Base-by-base conservation (phyloP, 176 grass and related monocot species). In the Dendrocalamus sinicus region DNA sequence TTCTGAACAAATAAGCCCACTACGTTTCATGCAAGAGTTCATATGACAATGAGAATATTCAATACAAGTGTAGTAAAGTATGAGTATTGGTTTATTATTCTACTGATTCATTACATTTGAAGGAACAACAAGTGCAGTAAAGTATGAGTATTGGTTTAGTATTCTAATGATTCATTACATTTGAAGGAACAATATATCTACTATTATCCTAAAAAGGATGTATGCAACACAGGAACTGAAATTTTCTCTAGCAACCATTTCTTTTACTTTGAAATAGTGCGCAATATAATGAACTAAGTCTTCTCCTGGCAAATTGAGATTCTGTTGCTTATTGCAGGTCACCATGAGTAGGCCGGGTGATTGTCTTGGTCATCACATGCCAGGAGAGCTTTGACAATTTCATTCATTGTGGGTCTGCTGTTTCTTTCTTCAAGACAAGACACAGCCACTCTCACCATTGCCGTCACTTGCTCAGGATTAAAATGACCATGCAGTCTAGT, bases 401-500 rank as follows among this genome's bases (percentile, higher is more conserved):
- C 70, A 83, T 91, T 51, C 89, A 93, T 96, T 68, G 87, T 85
- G n/a, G 89, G 94, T 20, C 91, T 91, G 39, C 5, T 79, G 37
- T 86, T 89, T 78, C 77, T 88, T 64, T 93, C 89, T 89, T 88
- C 89, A 78, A 91, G 81, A 76, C 94, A 91, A 28, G 72, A 75
- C 64, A 69, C 39, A 47, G 89, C 83, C 65, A 89, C 73, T 64
- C 75, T 71, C 66, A 89, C 51, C 77, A 91, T 88, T 57, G 35
- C 52, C 15, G 22, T 39, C 72, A 84, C 79, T 87, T 95, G 89
- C 32, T 85, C 60, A 6, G 67, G 37, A 77, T 87, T 81, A 40
- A 89, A 89, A 41, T 89, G 84, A 11, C 84, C 77, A 41, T 83
- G 60, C 41, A 91, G 46, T 84, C 70, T 93, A 28, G 72, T 9